Evolutionary conservation across 2,329 filamentous ascomycete species (phyloP).

Genomic region (Venturia aucupariae): DNA sequence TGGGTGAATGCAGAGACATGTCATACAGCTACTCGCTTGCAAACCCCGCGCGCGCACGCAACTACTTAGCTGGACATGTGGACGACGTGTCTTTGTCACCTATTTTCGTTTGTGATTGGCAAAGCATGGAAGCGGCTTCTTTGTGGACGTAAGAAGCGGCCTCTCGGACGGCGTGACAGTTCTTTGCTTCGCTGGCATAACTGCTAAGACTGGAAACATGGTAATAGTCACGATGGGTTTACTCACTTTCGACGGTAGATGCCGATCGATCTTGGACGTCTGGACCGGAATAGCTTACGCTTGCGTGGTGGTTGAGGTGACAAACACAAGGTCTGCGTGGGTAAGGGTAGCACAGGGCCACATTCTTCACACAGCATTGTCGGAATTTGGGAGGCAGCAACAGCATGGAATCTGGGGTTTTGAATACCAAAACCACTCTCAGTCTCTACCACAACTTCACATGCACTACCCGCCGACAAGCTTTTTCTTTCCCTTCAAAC

Average conservation of each 20-base stretch:
- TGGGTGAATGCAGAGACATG: conserved; percentile 1
- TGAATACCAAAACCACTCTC: background rate
- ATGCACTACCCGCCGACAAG: background rate
- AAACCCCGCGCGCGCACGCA: background rate
- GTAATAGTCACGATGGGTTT: background rate
- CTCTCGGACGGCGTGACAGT: background rate
- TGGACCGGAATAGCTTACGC: background rate
- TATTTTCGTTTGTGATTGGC: background rate
- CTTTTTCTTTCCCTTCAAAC: too few species aligned
- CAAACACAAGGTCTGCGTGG: background rate
- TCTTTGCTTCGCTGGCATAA: background rate
- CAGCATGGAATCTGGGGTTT: background rate
- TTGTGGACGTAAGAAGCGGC: background rate
- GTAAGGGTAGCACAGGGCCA: background rate
- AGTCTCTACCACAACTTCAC: background rate
- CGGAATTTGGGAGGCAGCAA: background rate
- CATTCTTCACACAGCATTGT: background rate
- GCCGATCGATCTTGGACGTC: background rate
- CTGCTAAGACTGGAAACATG: background rate
- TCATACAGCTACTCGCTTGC: background rate
- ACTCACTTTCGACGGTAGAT: background rate
- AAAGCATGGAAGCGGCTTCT: conserved; percentile 3
- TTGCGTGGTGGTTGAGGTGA: background rate
- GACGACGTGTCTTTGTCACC: conserved; percentile 1
- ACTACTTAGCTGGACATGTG: background rate